Evolutionary conservation across 1,284 basidiomycete genomes (phyloP), one percentile per base, ranked within the genome.

Genomic region (Trichosporon inkin): DNA sequence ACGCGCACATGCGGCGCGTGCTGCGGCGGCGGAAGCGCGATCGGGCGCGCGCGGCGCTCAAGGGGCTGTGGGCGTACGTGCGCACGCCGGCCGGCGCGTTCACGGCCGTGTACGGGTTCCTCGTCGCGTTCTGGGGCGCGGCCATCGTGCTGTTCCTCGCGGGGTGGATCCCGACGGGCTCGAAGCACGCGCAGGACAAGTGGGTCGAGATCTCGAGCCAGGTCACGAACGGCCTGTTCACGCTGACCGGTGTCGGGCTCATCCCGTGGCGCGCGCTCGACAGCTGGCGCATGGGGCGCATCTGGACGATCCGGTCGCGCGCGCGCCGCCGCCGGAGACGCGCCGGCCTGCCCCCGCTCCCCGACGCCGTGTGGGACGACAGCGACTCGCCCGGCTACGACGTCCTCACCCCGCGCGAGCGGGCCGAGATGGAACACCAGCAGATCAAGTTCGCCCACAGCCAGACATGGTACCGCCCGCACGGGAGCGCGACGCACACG

Each of bases 391-490:
- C 84, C 3, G 86, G 88, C 64, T 89, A 88, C 72, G 86, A 69
- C 20, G 74, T 78, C 38, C 74, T 92, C 52, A 85, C 84, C 0
- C 85, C 88, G n/a, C 78, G 85, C 65, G 85, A 91, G 68, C 85
- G 89, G 69, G 80, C 81, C 24, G 83, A 85, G 63, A 74, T 92
- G 22, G 83, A 85, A 67, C 82, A 87, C 70, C 86, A 79, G 53
- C 78, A 80, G 64, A 67, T 71, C 17, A 73, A 73, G 64, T 80
- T 79, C 65, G 68, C 72, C 4, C 67, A 68, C 34, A 70, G 67
- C 53, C 78, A 89, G 77, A 91, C 89, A 0, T 94, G 90, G 89
- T 94, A 94, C 76, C 81, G 88, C 40, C 85, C 90, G 7, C 89
- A 92, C 74, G 90, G 88, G 40, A 92, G 89, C 5, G 86, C 87